A percentile compares a stretch with the other conserved stretches of the same genome.
Evolutionary conservation across 208 protist species (phyloP).

Genomic region (Acanthamoeba healyi): DNA sequence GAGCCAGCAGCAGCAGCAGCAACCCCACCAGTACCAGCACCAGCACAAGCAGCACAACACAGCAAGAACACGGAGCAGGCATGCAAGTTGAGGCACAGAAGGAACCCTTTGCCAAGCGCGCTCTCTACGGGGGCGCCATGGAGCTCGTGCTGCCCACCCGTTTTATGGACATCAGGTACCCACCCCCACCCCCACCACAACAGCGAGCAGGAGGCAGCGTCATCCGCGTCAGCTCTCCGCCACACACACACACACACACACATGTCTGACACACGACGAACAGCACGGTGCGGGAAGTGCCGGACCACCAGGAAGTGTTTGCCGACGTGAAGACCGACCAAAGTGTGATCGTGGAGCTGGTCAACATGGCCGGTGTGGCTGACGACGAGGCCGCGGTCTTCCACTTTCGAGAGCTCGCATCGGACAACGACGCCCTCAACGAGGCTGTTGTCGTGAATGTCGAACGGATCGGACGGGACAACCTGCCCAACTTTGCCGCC

Average conservation of each 20-base stretch:
- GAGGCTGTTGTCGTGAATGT: conserved; percentile 23
- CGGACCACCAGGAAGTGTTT: conserved; percentile 86
- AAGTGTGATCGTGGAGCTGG: conserved; percentile 84
- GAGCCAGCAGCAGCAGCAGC: too few species aligned
- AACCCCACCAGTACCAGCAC: too few species aligned
- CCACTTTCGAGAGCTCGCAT: conserved; percentile 69
- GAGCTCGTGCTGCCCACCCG: conserved; percentile 70
- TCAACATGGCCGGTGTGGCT: conserved; percentile 38
- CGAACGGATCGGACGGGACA: background rate
- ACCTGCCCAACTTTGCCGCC: conserved; percentile 68
- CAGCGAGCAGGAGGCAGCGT: too few species aligned
- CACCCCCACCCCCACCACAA: background rate
- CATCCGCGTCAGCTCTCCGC: too few species aligned
- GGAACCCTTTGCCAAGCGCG: conserved; percentile 48
- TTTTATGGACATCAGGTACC: conserved; percentile 76
- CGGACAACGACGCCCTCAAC: conserved; percentile 41
- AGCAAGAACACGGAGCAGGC: too few species aligned
- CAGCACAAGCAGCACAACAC: too few species aligned
- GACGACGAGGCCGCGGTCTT: conserved; percentile 44
- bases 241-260: too few species aligned
- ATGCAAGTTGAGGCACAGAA: background rate
- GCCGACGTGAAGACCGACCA: conserved; percentile 83
- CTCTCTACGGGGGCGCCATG: conserved; percentile 81
- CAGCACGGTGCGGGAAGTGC: conserved; percentile 76
- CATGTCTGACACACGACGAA: too few species aligned